Base-by-base conservation (phyloP, 495 filamentous ascomycete species). In the Cairneyella variabilis region DNA sequence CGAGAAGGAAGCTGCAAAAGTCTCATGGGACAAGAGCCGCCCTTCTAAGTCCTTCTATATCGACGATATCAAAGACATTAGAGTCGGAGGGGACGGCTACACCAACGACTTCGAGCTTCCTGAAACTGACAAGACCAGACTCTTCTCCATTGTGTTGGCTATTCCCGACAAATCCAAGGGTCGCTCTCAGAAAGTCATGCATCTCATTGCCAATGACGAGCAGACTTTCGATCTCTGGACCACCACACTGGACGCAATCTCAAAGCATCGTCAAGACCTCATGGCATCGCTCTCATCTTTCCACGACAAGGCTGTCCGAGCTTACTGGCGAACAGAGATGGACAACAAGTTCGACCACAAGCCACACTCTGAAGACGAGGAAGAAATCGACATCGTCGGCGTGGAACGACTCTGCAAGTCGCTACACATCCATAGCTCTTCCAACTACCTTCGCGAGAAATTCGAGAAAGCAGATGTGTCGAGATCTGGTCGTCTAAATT, bases 1-100 rank as follows among this genome's bases (percentile, higher is more conserved):
- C 1, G 88, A 97, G 61, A 76, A 85, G 18, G 84, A 89, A 46
- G 77, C 86, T 5, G 90, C 85, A 41, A 93, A 89, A 66, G 88
- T 97, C 28, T 84, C 75, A 27, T 98, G 93, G 93, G 85, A 95
- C 68, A 79, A 80, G 14, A 83, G 78, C 3, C 88, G 88, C 45
- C 80, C 85, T 0, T 77, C 83, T 1, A 97, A 95, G 56, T 80
- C 78, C 16, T 87, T 98, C 58, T 95, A 95, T 64, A 84, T 98
- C 51, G 93, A 98, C 57, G 90, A 98, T 63, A 91, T 98, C 61
- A 85, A 85, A 59, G 89, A 95, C 56, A 89, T 98, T 38, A 83
- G 90, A 47, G 79, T 83, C 30, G 92, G 89, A 30, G 76, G 81
- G n/a, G 89, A 96, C 64, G 91, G 95, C 58, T 95, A 96, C 59